Conservation (phyloP, 1,284 basidiomycete genomes). For the Cryptococcus hybrid region DNA sequence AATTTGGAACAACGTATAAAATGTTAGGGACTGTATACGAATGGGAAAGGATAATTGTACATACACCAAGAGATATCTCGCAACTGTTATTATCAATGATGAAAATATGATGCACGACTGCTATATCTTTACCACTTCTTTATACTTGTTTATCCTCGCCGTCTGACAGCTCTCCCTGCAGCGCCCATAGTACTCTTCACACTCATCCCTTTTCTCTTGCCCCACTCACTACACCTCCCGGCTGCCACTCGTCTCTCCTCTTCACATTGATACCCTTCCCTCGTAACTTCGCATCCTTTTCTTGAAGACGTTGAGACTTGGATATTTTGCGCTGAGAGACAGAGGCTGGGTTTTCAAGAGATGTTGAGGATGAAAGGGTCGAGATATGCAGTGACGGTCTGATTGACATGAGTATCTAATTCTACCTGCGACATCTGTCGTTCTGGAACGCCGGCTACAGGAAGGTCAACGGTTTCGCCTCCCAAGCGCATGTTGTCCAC, state of each 20-base stretch:
- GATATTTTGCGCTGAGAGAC: constrained; percentile 18
- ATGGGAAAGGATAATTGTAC: not conserved
- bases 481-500: not conserved
- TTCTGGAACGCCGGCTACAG: not conserved
- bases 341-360: not conserved
- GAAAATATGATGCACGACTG: no score
- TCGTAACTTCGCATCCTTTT: constrained; percentile 16
- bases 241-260: constrained; percentile 1
- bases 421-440: not conserved
- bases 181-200: not conserved
- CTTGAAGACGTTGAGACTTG: constrained; percentile 11
- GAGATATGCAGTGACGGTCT: constrained; percentile 13
- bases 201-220: not conserved
- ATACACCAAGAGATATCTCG: not conserved
- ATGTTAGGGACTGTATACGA: not conserved
- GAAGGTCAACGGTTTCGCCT: not conserved
- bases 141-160: not conserved
- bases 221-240: not conserved
- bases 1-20: not conserved
- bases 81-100: not conserved
- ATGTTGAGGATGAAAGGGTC: not conserved
- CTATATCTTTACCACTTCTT: no score
- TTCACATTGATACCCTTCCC: constrained; percentile 14
- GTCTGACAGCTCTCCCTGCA: not conserved
- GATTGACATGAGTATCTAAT: constrained; percentile 18